Evolutionary conservation across 163 green algal species (phyloP), one percentile per base, ranked within the genome.

Genomic region (Chlamydomonas reinhardtii): DNA sequence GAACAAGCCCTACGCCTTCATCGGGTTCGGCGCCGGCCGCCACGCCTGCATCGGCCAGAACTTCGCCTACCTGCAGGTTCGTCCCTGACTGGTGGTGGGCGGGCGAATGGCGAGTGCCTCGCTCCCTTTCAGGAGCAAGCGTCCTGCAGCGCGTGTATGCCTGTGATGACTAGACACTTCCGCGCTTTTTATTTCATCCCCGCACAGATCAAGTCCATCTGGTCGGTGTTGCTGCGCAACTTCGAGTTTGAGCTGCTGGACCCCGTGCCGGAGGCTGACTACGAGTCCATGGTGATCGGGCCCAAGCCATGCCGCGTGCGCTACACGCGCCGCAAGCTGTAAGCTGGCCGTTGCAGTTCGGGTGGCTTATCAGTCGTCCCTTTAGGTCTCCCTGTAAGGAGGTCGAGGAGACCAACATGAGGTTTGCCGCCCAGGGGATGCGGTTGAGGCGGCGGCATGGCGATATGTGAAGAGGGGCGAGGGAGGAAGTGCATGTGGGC

Each of bases 221-320:
- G 95, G 97, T 96, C 85, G 76, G 91, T 98, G 71, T 83, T 99
- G 75, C 89, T 99, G 80, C 91, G 98, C 65, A 97, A 99, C 85
- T 99, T 99, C 91, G 96, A 99, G 32, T 96, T 99, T 79, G 95
- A 99, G 94, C 84, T 99, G 83, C 70, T 99, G n/a, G 95, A 98
- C 87, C 92, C 94, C 9, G 96, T 99, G 79, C 98, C 98, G 32
- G 95, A 97, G 81, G 88, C 96, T 8, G 94, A 99, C 94, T 99
- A 96, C 85, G 93, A 97, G 32, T 96, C 93, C 68, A 98, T 99
- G 95, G 98, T 99, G 29, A 97, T 99, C 59, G 97, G 96, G 24
- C 97, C 98, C 73, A 98, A 97, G 91, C 83, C 95, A 17, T 97
- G 95, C 90, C 89, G 93, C 54, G 94, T 99, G n/a, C 90, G 92